phyloP scores from a whole-genome alignment of 148 eudicot species.

The Rhododendron vialii region DNA sequence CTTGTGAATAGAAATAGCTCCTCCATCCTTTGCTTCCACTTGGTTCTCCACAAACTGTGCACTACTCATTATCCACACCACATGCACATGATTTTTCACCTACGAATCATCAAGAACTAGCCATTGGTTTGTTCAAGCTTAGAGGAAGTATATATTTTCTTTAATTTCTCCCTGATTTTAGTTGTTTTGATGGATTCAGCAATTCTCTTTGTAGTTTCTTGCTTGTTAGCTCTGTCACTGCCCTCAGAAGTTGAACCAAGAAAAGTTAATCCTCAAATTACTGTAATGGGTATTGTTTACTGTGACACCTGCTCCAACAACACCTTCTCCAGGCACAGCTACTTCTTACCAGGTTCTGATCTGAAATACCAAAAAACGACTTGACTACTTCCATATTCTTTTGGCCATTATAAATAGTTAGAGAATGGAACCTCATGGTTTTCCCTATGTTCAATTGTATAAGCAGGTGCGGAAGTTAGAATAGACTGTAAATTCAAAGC shows the following conservation, averaged over 20 bases:
- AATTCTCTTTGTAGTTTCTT: constrained; percentile 20
- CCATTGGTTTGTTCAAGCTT: neutral
- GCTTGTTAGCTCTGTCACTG: constrained; percentile 28
- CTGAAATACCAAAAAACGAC: neutral
- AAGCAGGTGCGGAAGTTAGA: constrained; percentile 67
- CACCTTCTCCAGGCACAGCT: constrained; percentile 83
- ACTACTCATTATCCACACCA: constrained; percentile 22
- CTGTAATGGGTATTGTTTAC: constrained; percentile 84
- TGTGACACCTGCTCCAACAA: constrained; percentile 90
- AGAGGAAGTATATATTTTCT: neutral
- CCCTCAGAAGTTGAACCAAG: constrained; percentile 28
- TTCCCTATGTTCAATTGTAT: neutral
- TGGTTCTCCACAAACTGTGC: constrained; percentile 8
- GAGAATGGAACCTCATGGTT: neutral
- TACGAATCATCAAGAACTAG: neutral
- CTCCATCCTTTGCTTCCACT: constrained; percentile 4
- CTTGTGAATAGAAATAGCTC: constrained; percentile 14
- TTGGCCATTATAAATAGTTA: neutral
- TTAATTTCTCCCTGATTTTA: neutral
- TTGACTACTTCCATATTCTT: neutral
- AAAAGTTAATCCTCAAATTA: constrained; percentile 52
- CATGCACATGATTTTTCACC: neutral
- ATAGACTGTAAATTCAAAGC: constrained; percentile 84
- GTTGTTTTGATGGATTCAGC: constrained; percentile 21
- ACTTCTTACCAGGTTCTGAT: constrained; percentile 74